Conservation (phyloP, 345 rosid species). For the Eucalyptus regnans region DNA sequence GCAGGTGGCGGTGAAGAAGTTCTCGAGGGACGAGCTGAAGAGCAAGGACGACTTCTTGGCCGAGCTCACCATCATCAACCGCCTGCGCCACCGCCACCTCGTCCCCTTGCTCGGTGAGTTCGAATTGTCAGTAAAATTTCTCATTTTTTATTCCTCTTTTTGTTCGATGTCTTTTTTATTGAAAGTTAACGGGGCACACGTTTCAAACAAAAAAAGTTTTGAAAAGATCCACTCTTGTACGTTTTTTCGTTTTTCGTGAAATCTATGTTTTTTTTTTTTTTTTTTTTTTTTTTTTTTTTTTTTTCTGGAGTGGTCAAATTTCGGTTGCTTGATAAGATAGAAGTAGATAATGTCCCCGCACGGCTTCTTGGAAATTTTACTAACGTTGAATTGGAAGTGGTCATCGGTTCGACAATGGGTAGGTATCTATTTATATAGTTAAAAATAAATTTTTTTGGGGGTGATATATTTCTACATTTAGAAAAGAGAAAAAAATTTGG, state of each 20-base stretch:
- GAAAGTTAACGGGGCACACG: neutral
- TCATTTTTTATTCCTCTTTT: neutral
- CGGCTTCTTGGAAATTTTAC: neutral
- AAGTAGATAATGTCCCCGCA: neutral
- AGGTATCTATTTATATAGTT: neutral
- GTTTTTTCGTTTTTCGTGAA: neutral
- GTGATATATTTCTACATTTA: no score
- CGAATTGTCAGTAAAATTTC: neutral
- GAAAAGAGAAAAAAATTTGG: no score
- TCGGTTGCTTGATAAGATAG: neutral
- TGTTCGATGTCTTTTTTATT: rapidly evolving
- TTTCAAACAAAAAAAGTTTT: neutral
- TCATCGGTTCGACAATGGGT: neutral
- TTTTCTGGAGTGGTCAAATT: neutral
- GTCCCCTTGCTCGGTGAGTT: conserved; percentile 32
- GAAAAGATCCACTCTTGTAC: neutral
- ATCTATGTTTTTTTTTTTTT: no score
- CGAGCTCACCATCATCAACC: conserved; percentile 51
- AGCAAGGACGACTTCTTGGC: conserved; percentile 46
- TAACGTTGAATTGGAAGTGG: neutral
- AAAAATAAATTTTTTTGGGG: neutral
- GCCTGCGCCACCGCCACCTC: conserved; percentile 48
- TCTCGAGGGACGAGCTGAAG: conserved; percentile 20
- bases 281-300: no score
- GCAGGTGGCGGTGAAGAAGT: conserved; percentile 42